Evolutionary conservation across 345 rosid species (phyloP).

Genomic region (Gossypioides kirkii): DNA sequence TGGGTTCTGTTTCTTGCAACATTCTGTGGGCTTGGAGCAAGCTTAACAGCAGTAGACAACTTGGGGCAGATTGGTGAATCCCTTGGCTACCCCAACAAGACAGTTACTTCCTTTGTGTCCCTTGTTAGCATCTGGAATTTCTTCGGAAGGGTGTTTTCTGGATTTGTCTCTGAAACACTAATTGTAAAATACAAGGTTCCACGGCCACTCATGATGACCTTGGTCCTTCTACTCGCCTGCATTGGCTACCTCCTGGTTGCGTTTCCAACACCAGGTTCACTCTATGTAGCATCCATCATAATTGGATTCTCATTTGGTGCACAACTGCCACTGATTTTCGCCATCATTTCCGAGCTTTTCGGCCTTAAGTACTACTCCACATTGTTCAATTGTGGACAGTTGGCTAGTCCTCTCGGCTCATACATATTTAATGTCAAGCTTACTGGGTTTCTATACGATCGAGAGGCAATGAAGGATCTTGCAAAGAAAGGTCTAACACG

Average conservation of each 20-base stretch:
- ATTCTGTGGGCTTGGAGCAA: slow-evolving; percentile 66
- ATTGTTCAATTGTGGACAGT: slow-evolving; percentile 75
- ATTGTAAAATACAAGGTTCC: slow-evolving; percentile 57
- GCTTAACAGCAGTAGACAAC: slow-evolving; percentile 82
- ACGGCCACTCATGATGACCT: slow-evolving; percentile 69
- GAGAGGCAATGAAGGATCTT: slow-evolving; percentile 56
- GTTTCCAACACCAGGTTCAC: slow-evolving; percentile 59
- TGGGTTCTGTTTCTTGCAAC: slow-evolving; percentile 53
- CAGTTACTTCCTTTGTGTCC: slow-evolving; percentile 63
- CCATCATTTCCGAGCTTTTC: slow-evolving; percentile 82
- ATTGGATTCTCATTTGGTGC: slow-evolving; percentile 84
- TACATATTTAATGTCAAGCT: slow-evolving; percentile 70
- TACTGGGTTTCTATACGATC: slow-evolving; percentile 62
- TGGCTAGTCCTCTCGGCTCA: slow-evolving; percentile 83
- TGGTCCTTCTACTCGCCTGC: slow-evolving; percentile 52
- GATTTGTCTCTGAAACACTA: slow-evolving; percentile 67
- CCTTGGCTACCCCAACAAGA: slow-evolving; percentile 57
- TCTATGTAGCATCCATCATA: slow-evolving; percentile 63
- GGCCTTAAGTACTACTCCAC: slow-evolving; percentile 91
- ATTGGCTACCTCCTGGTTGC: slow-evolving; percentile 67
- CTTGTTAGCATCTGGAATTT: slow-evolving; percentile 88
- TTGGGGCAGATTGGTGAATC: slow-evolving; percentile 91
- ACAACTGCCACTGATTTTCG: slow-evolving; percentile 61
- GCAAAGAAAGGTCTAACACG: slow-evolving; percentile 41
- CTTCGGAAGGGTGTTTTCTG: slow-evolving; percentile 79